Evolutionary conservation across 2,329 filamentous ascomycete species (phyloP).

Genomic region (Colletotrichum falcatum): DNA sequence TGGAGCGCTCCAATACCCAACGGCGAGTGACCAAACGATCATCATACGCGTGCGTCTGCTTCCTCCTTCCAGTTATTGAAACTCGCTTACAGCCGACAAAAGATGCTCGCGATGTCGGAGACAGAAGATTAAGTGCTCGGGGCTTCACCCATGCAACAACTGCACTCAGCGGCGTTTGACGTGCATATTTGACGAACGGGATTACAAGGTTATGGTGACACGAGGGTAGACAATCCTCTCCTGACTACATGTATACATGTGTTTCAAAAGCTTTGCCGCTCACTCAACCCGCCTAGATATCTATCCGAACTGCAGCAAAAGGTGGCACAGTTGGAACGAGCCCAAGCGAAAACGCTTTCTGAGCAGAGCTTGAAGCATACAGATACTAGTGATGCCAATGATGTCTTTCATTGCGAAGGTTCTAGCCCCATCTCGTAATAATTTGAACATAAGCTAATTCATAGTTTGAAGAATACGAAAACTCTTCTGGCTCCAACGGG

Average conservation of each 20-base stretch:
- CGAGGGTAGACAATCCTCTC: too few relatives aligned
- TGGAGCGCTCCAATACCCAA: conserved; percentile 33
- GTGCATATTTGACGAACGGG: neutral
- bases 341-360: conserved; percentile 43
- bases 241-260: too few relatives aligned
- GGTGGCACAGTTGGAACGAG: too few relatives aligned
- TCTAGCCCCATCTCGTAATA: too few relatives aligned
- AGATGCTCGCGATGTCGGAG: conserved; percentile 37
- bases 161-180: conserved; percentile 34
- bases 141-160: conserved; percentile 35
- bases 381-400: too few relatives aligned
- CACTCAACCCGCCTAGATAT: conserved; percentile 44
- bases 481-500: too few relatives aligned
- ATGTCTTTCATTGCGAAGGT: too few relatives aligned
- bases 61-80: neutral
- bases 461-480: too few relatives aligned
- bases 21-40: conserved; percentile 33
- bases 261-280: conserved; percentile 51
- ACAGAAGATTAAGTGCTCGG: conserved; percentile 38
- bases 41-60: conserved; percentile 18
- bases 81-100: neutral
- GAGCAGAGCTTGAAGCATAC: too few relatives aligned
- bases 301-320: too few relatives aligned
- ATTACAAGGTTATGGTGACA: too few relatives aligned
- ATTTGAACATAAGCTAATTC: too few relatives aligned